These are phyloP conservation scores for Pythium rishiriense DNA, from an alignment of 352 stramenopile species.

Conservation along the genomic window DNA sequence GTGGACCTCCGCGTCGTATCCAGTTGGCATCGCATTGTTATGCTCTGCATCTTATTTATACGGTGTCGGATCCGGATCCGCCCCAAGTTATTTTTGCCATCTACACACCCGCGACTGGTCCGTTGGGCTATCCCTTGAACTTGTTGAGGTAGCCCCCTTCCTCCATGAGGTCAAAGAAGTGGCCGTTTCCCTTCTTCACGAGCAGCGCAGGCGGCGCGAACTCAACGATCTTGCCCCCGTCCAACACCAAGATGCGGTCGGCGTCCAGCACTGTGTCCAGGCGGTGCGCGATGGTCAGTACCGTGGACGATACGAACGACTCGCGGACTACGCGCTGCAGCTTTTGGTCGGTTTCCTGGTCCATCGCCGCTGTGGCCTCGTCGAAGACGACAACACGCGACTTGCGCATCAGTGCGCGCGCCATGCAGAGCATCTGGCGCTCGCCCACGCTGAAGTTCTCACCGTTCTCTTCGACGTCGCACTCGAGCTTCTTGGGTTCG, in stretches of 20 bases:
- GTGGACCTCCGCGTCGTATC: too few species aligned
- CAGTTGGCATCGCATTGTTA: too few species aligned
- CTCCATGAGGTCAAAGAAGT: constrained; percentile 45
- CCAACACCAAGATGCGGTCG: constrained; percentile 28
- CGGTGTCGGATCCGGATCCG: too few species aligned
- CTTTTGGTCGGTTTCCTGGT: constrained; percentile 66
- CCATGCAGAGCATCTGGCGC: constrained; percentile 48
- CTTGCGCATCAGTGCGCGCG: constrained; percentile 82
- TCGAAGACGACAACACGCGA: constrained; percentile 73
- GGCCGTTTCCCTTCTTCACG: constrained; percentile 29
- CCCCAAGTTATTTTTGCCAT: background rate
- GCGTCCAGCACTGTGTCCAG: constrained; percentile 6
- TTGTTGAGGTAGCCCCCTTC: constrained; percentile 43
- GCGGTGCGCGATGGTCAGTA: constrained; percentile 87
- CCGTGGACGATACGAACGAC: constrained; percentile 89
- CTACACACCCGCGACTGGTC: background rate
- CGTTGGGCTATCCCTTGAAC: background rate
- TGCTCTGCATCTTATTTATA: too few species aligned
- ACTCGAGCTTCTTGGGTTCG: constrained; percentile 41
- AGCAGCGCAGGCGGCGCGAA: constrained; percentile 79
- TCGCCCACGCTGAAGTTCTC: constrained; percentile 89
- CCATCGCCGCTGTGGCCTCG: constrained; percentile 69
- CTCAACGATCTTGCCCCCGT: constrained; percentile 80
- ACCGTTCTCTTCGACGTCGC: constrained; percentile 90
- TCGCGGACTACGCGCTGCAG: constrained; percentile 74